These are phyloP conservation scores for Tetrapisispora taiwanensis DNA, from an alignment of 805 yeast genomes.

Conservation along the genomic window DNA sequence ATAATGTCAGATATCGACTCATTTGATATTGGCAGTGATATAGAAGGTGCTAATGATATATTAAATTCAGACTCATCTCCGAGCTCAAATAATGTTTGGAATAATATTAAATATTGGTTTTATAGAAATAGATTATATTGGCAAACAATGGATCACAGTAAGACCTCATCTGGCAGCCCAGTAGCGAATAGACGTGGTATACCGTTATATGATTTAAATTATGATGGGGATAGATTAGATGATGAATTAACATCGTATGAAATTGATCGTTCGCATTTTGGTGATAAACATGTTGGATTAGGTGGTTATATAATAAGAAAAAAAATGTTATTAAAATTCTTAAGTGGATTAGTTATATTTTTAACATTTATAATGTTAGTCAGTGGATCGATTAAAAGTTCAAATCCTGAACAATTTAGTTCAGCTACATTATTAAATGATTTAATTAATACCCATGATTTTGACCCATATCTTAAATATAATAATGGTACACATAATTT, in stretches of 20 bases:
- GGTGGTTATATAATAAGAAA: background rate
- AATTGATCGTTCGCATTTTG: background rate
- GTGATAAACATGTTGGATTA: background rate
- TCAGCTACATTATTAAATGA: background rate
- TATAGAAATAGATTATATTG: conserved; percentile 3
- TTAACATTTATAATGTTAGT: background rate
- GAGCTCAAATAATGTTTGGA: background rate
- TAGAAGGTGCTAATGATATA: conserved; percentile 1
- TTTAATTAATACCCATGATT: conserved; percentile 2
- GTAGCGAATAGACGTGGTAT: conserved; percentile 7
- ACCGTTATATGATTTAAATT: conserved; percentile 17
- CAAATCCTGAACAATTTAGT: background rate
- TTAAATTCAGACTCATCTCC: background rate
- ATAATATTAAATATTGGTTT: conserved; percentile 5
- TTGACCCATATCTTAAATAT: conserved; percentile 16
- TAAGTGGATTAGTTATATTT: conserved; percentile 2
- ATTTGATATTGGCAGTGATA: conserved; percentile 2
- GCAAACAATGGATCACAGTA: background rate
- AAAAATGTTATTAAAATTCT: conserved; percentile 2
- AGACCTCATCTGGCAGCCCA: too few species aligned
- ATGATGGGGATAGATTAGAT: conserved; percentile 7
- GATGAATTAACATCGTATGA: background rate
- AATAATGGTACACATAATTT: conserved; percentile 58
- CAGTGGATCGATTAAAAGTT: background rate
- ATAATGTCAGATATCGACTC: conserved; percentile 5